These are phyloP conservation scores for Mycena alexandri DNA, from an alignment of 768 basidiomycete species.

Conservation along the genomic window DNA sequence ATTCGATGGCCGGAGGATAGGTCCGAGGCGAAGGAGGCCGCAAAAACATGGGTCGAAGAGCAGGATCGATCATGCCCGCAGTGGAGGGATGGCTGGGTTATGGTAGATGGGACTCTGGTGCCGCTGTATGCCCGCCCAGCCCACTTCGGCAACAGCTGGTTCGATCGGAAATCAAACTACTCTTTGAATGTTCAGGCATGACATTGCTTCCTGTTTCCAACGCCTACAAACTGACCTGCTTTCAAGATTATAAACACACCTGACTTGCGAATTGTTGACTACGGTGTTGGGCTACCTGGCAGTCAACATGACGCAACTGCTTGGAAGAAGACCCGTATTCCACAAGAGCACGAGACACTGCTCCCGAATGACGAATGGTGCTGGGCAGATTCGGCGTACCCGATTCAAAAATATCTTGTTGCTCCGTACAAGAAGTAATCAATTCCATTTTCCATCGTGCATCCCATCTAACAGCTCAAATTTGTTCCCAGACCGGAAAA, in stretches of 20 bases:
- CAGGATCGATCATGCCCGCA: too few relatives aligned
- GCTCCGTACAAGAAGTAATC: conserved; percentile 37
- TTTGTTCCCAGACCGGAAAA: neutral
- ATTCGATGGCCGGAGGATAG: too few relatives aligned
- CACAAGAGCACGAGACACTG: conserved; percentile 20
- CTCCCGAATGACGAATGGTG: conserved; percentile 33
- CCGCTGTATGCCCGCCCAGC: too few relatives aligned
- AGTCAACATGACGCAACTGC: conserved; percentile 43
- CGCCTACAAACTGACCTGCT: neutral
- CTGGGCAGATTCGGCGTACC: too few relatives aligned
- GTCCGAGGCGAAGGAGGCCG: too few relatives aligned
- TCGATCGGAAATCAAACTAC: too few relatives aligned
- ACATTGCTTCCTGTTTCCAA: neutral
- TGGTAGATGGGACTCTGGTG: too few relatives aligned
- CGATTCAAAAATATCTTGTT: conserved; percentile 18
- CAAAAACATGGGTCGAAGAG: too few relatives aligned
- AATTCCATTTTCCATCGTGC: conserved; percentile 3
- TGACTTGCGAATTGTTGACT: conserved; percentile 38
- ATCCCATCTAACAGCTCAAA: neutral
- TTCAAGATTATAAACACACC: conserved; percentile 22
- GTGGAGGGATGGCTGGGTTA: too few relatives aligned
- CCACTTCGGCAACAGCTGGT: too few relatives aligned
- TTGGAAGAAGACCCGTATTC: conserved; percentile 37
- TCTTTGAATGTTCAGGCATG: conserved; percentile 1
- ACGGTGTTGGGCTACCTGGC: too few relatives aligned